Evolutionary conservation across 495 filamentous ascomycete species (phyloP), one percentile per base, ranked within the genome.

Genomic region (Podospora sp.): DNA sequence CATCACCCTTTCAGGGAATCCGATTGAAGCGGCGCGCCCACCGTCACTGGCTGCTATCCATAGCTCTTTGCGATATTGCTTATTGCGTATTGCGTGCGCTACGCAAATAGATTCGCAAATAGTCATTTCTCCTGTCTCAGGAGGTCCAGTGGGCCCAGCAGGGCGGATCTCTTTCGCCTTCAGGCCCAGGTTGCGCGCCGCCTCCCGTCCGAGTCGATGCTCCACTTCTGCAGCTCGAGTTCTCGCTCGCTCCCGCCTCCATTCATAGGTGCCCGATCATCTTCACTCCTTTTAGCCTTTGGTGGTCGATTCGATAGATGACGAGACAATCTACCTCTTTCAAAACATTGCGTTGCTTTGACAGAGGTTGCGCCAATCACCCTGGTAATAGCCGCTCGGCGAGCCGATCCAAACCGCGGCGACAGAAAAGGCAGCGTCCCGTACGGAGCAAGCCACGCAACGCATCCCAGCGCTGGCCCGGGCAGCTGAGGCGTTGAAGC

Each of bases 221-320:
- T 46, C 40, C 40, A 46, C 40, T 46, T n/a, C 16, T 11, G 40
- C 2, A 46, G 40, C 40, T 46, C 14, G 40, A 5, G 5, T 25
- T 12, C 52, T 62, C 60, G 18, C 36, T 60, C 66, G 29, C 62
- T 68, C 53, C 66, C 62, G 56, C 56, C 33, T 8, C 29, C 29
- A 33, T 33, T 36, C 40, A 46, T 46, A 46, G 40, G 40, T 46
- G 40, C 40, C 40, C 40, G 40, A n/a, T n/a, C 21, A 12, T 52
- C 60, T 52, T 63, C 65, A 56, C 61, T 61, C 66, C 51, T 68
- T 68, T 68, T 68, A 68, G 66, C 66, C 66, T 68, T 35, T 53
- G 40, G 40, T 4, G 40, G 40, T 46, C 40, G 40, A 46, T 46
- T 46, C 16, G 40, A 36, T 24, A 36, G 33, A 22, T 61, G 7